These are phyloP conservation scores for Globisporangium perplexum DNA, from an alignment of 352 stramenopile genomes.

Conservation along the genomic window DNA sequence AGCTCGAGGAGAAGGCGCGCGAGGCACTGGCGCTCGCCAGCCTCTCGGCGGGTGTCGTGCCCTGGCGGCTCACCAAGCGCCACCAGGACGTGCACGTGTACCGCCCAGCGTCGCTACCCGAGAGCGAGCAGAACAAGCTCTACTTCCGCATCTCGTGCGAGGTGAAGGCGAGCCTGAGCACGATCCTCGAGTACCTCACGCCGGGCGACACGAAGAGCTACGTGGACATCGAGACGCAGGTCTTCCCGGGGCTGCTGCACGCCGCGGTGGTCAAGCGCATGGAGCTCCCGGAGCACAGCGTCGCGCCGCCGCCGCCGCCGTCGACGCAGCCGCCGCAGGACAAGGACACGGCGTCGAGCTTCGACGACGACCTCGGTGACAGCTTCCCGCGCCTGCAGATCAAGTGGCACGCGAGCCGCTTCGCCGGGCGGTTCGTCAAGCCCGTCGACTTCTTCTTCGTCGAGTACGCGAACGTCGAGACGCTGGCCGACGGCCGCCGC, in stretches of 20 bases:
- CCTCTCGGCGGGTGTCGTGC: constrained; percentile 38
- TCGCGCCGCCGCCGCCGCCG: not conserved
- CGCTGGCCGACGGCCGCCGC: constrained; percentile 48
- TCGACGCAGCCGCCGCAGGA: constrained; percentile 17
- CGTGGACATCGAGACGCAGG: constrained; percentile 74
- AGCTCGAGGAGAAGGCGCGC: constrained; percentile 70
- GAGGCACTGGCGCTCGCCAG: constrained; percentile 56
- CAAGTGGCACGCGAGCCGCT: constrained; percentile 84
- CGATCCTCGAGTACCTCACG: constrained; percentile 78
- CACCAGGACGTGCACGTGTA: constrained; percentile 83
- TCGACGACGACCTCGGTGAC: constrained; percentile 31
- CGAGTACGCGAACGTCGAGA: constrained; percentile 81
- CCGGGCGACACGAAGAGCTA: constrained; percentile 67
- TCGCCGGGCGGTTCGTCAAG: constrained; percentile 77
- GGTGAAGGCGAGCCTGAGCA: constrained; percentile 68
- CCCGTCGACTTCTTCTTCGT: constrained; percentile 85
- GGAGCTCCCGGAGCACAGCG: constrained; percentile 34
- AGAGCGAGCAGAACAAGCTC: constrained; percentile 49
- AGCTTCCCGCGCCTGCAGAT: constrained; percentile 70
- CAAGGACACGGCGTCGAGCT: constrained; percentile 35
- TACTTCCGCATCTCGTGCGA: constrained; percentile 84
- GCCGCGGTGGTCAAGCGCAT: constrained; percentile 78
- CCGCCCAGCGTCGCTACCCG: constrained; percentile 32
- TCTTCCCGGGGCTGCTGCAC: constrained; percentile 75
- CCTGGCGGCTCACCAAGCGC: constrained; percentile 67